Percentiles rank a stretch among this genome's conserved stretches.
Evolutionary conservation across 495 filamentous ascomycete species (phyloP).

Genomic region (Glarea lozoyensis): DNA sequence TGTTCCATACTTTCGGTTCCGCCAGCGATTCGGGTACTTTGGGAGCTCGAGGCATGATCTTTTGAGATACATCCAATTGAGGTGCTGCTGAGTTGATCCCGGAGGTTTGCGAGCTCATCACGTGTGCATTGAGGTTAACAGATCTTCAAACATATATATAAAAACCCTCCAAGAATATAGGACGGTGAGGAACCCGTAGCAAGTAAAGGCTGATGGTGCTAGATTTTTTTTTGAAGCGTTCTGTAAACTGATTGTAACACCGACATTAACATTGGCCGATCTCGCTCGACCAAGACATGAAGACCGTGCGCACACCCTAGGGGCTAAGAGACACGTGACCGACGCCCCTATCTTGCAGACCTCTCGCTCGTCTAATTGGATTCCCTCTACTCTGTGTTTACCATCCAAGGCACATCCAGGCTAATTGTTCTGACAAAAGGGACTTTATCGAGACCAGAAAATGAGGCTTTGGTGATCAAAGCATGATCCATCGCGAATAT

Average conservation of each 20-base stretch:
- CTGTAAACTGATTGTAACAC: not conserved
- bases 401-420: too few species aligned
- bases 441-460: too few species aligned
- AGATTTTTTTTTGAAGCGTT: not conserved
- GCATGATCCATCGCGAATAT: too few species aligned
- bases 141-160: slow-evolving; percentile 2
- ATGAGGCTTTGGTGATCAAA: too few species aligned
- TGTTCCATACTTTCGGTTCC: slow-evolving; percentile 55
- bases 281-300: not conserved
- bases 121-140: slow-evolving; percentile 3
- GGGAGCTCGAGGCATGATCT: not conserved
- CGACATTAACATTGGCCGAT: not conserved
- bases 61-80: not conserved
- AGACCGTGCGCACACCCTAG: not conserved
- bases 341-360: too few species aligned
- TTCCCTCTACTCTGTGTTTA: too few species aligned
- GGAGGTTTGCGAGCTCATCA: slow-evolving; percentile 8
- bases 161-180: not conserved
- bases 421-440: too few species aligned
- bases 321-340: not conserved
- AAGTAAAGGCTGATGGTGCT: not conserved
- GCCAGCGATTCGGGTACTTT: slow-evolving; percentile 6
- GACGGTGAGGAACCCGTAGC: not conserved
- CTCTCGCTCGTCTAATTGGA: too few species aligned
- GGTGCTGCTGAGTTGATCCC: slow-evolving; percentile 5